Base-by-base conservation (phyloP, 257 asterid species). In the Ehretia macrophylla region DNA sequence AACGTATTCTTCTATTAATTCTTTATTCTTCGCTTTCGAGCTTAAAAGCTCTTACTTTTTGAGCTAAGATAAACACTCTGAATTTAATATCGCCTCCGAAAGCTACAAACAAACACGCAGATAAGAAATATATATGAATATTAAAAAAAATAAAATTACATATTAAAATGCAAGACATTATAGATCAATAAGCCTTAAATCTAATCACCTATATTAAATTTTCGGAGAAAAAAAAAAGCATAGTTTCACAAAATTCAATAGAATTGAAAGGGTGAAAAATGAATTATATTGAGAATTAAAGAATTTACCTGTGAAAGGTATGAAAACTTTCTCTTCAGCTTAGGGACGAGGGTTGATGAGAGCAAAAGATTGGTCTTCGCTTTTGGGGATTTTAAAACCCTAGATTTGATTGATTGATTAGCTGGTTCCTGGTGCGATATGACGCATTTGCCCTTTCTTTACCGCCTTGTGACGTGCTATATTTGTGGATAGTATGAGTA, bases 391-490 rank as follows among this genome's bases (percentile, higher is more conserved):
- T 42, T 2, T 42, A 42, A 42, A 42, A 42, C 47, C 47, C 47
- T 42, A 42, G 47, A 42, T 42, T 27, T 42, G 47, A 42, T 42
- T 42, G 11, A 42, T 42, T 10, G 47, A 14, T 14, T 42, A 2
- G 47, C 47, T 42, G 5, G 47, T 42, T 42, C 8, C 16, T 4
- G 47, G 8, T 10, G 8, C 16, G 47, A 10, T 4, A 42, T 42
- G 47, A 42, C 47, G 1, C 85, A 27, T 27, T 27, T 27, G 35
- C 35, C 35, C 35, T 27, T 27, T 27, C 35, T 27, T 27, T 27
- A 27, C 35, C 35, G 35, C 35, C n/a, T n/a, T n/a, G n/a, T n/a
- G n/a, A n/a, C n/a, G n/a, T n/a, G 35, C 6, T 27, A 27, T 27
- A 27, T 3, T 27, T 27, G 35, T 27, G 6, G 35, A 27, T 6